Base-by-base conservation (phyloP, 2,329 filamentous ascomycete species). In the Aspergillus glaucus region DNA sequence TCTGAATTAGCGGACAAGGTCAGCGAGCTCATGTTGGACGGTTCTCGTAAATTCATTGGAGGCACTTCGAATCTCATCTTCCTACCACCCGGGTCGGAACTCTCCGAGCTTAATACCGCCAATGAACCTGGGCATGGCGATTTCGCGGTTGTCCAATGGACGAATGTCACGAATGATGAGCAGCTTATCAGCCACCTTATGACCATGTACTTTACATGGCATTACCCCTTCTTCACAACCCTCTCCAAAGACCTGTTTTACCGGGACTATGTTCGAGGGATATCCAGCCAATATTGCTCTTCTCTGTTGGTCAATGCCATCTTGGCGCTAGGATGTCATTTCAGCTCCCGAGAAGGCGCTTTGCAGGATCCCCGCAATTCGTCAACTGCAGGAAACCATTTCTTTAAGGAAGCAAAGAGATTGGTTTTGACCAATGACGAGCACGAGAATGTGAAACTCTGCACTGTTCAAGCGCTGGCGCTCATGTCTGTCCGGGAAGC, bases 191-290 rank as follows among this genome's bases (percentile, higher is more conserved):
- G 84, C 14, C 92, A 96, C 67, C 80, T 98, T 15, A 82, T 98
- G 64, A 92, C 91, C 62, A 91, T 97, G 88, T 98, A 98, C 71
- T 97, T 97, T 71, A 89, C 85, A 59, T 97, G 92, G 87, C 93
- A 97, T 69, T 97, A 97, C 68, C 85, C 90, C 15, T 97, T 93
- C 70, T 98, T 97, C 67, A 92, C 90, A 3, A 93, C 88, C 0
- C 75, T 97, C 6, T 92, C 91, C 10, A 94, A 88, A 65, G 83
- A 79, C 34, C 74, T 95, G 28, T 97, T 98, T 65, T 91, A 88
- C 63, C 80, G 85, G 39, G 91, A 97, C 65, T 96, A 95, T 59
- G 67, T 85, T 41, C 79, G 78, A 12, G 92, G 93, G 0, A 69
- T 75, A 66, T 62, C 80, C 41, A 87, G 83, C 0, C 77, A 84